Percentiles rank a stretch among this genome's conserved stretches.
phyloP scores from a whole-genome alignment of 139 green algal genomes.

The Coelastrella sp. region DNA sequence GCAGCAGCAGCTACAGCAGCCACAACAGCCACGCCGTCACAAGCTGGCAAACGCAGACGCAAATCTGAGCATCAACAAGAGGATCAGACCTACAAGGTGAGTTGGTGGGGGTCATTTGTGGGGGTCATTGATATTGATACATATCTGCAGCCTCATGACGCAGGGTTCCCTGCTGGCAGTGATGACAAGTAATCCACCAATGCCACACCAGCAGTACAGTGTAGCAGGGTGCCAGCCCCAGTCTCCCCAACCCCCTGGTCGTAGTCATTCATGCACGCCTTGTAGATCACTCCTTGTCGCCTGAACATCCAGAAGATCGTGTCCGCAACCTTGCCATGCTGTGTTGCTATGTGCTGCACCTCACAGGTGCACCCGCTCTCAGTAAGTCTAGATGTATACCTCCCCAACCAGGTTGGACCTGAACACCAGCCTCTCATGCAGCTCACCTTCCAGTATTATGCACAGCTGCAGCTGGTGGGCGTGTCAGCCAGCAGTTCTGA shows the following conservation, averaged over 20 bases:
- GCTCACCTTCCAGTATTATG: constrained; percentile 35
- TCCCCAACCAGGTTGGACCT: background rate
- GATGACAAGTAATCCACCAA: no score
- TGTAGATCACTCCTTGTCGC: no score
- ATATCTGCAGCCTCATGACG: no score
- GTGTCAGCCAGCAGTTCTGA: background rate
- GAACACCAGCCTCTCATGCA: background rate
- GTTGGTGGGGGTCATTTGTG: background rate
- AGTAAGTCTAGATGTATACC: constrained; percentile 6
- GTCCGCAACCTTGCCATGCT: background rate
- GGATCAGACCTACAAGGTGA: constrained; percentile 31
- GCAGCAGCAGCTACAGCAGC: background rate
- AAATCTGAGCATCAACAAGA: constrained; percentile 32
- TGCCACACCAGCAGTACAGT: no score
- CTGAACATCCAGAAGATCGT: no score
- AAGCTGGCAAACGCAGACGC: background rate
- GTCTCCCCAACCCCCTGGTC: no score
- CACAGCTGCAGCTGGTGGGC: constrained; percentile 33
- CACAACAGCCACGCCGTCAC: background rate
- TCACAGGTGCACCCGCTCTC: constrained; percentile 45
- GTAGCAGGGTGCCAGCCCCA: no score
- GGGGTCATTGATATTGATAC: no score
- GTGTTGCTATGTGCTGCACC: background rate
- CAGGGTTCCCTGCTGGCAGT: no score
- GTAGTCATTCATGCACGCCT: no score